Conservation (phyloP, 1,139 yeast species). For the Candida glucosophila region DNA sequence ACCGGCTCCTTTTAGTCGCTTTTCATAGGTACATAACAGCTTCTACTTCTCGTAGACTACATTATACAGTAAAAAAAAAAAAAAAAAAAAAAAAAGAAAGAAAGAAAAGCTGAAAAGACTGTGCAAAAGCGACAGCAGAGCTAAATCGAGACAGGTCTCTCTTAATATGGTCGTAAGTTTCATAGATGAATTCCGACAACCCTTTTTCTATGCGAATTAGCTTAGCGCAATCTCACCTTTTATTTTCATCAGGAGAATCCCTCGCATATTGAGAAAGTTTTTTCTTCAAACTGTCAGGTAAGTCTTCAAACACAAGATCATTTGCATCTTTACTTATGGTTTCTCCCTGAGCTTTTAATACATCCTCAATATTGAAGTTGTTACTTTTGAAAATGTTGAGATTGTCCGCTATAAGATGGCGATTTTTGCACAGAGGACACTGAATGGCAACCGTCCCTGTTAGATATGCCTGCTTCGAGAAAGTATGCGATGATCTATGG, state of each 20-base stretch:
- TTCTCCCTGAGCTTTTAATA: constrained; percentile 72
- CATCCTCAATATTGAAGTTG: constrained; percentile 68
- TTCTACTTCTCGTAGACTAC: too few species aligned
- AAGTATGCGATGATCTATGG: constrained; percentile 74
- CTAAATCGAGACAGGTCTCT: too few species aligned
- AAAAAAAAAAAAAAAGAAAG: too few species aligned
- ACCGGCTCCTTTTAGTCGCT: too few species aligned
- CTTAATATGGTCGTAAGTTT: too few species aligned
- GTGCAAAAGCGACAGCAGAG: too few species aligned
- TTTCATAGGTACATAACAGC: too few species aligned
- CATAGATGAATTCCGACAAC: too few species aligned
- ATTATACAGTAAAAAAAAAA: too few species aligned
- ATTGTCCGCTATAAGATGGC: constrained; percentile 92
- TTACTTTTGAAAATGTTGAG: constrained; percentile 74
- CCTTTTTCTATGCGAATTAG: too few species aligned
- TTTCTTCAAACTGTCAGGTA: constrained; percentile 54
- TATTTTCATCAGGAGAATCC: constrained; percentile 45
- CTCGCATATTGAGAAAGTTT: constrained; percentile 57
- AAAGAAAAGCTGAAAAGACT: too few species aligned
- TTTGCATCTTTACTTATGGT: constrained; percentile 51
- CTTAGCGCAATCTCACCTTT: constrained; percentile 6
- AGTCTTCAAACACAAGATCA: constrained; percentile 63
- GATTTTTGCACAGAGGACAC: constrained; percentile 83
- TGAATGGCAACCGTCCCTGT: constrained; percentile 82
- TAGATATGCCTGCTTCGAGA: constrained; percentile 86